phyloP scores from a whole-genome alignment of 169 alveolate species.

The Amoebophrya sp. region DNA sequence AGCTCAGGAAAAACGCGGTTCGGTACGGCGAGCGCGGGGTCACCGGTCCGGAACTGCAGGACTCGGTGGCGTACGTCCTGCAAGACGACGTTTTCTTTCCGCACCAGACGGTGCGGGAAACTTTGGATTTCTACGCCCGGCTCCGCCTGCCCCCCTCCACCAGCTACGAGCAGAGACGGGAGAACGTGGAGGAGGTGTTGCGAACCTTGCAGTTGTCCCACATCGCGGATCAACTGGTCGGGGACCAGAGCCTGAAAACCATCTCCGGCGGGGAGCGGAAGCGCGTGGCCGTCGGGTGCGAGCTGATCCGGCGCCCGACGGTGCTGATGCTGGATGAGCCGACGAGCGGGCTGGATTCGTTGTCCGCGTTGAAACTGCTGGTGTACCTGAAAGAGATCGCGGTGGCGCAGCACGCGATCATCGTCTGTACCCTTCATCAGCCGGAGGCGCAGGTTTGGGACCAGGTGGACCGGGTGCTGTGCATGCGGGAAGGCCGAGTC shows the following conservation, averaged over 20 bases:
- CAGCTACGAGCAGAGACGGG: neutral
- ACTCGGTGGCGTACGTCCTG: conserved; percentile 60
- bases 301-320: conserved; percentile 70
- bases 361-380: conserved; percentile 63
- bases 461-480: neutral
- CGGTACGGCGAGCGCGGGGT: conserved; percentile 40
- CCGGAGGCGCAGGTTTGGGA: conserved; percentile 45
- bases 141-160: conserved; percentile 36
- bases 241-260: conserved; percentile 61
- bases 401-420: conserved; percentile 56
- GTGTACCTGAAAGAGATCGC: conserved; percentile 60
- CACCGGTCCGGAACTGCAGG: conserved; percentile 36
- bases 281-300: conserved; percentile 74
- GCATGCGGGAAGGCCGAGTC: neutral
- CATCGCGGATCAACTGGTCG: conserved; percentile 60
- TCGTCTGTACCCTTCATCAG: conserved; percentile 65
- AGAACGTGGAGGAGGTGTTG: conserved; percentile 36
- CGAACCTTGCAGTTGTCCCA: conserved; percentile 49
- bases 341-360: conserved; percentile 79
- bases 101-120: conserved; percentile 66
- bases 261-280: conserved; percentile 80
- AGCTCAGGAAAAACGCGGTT: conserved; percentile 33
- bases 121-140: conserved; percentile 67
- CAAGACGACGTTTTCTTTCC: conserved; percentile 65
- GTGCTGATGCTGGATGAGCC: conserved; percentile 80